These are phyloP conservation scores for Leersia perrieri DNA, from an alignment of 176 grass and related monocot genomes.

Conservation along the genomic window DNA sequence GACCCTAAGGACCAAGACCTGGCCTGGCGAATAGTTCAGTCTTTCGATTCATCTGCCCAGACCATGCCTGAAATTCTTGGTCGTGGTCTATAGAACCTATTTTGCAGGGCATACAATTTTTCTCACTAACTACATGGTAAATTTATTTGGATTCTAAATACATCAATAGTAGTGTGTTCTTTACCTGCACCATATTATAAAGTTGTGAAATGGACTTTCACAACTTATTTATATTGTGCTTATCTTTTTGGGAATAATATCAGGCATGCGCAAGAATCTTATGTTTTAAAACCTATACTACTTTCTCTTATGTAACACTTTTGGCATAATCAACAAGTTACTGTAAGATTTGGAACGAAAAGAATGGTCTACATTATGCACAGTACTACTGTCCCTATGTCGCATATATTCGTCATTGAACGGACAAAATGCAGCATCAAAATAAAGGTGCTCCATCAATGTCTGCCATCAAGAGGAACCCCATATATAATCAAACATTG, in stretches of 20 bases:
- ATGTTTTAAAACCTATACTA: neutral
- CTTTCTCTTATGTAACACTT: neutral
- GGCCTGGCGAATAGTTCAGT: too few relatives aligned
- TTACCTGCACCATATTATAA: too few relatives aligned
- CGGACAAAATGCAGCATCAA: conserved; percentile 18
- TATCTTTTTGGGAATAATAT: neutral
- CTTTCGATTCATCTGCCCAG: too few relatives aligned
- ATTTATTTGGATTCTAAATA: too few relatives aligned
- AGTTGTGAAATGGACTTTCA: too few relatives aligned
- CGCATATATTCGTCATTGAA: conserved; percentile 20
- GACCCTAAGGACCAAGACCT: too few relatives aligned
- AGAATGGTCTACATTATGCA: neutral
- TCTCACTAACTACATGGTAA: too few relatives aligned
- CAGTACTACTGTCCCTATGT: neutral
- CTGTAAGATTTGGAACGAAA: neutral
- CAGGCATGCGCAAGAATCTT: neutral
- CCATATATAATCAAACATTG: neutral
- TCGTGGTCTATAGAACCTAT: too few relatives aligned
- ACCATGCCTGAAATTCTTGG: too few relatives aligned
- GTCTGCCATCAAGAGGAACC: conserved; percentile 2
- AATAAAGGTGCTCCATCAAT: neutral
- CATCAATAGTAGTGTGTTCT: too few relatives aligned
- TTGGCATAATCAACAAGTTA: neutral
- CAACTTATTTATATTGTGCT: neutral
- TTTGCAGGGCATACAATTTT: too few relatives aligned